Conservation (phyloP, 2,329 filamentous ascomycete species). For the Fusarium foetens region DNA sequence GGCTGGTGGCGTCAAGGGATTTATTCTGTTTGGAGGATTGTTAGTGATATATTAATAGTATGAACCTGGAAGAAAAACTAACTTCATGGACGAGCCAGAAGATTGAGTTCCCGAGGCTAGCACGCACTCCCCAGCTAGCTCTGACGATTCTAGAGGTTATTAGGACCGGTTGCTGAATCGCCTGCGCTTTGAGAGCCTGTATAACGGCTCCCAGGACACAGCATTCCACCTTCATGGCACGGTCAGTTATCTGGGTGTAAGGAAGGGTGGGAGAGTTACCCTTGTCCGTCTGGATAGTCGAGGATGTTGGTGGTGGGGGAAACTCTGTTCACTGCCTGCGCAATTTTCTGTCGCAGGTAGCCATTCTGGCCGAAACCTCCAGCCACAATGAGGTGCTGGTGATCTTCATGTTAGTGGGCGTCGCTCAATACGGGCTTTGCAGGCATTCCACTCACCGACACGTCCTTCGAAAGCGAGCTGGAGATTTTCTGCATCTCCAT, state of each 20-base stretch:
- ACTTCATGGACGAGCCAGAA: background rate
- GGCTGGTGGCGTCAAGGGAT: background rate
- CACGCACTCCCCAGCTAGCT: background rate
- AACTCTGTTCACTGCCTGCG: background rate
- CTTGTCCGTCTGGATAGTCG: fast-evolving
- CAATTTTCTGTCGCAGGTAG: background rate
- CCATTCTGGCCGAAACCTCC: background rate
- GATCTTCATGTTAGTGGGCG: background rate
- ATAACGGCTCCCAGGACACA: background rate
- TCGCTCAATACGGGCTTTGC: fast-evolving
- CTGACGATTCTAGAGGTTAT: background rate
- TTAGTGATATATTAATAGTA: background rate
- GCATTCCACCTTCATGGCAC: background rate
- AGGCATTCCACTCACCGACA: background rate
- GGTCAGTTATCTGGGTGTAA: background rate
- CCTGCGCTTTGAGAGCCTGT: background rate
- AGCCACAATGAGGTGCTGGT: background rate
- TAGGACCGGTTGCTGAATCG: background rate
- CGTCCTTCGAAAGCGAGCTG: background rate
- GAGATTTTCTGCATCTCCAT: background rate
- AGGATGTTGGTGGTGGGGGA: background rate
- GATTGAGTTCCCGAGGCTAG: fast-evolving
- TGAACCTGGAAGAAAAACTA: background rate
- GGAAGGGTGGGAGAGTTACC: background rate
- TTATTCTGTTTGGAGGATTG: background rate